Evolutionary conservation across 2,329 filamentous ascomycete species (phyloP).

Genomic region (Diaporthe citri): DNA sequence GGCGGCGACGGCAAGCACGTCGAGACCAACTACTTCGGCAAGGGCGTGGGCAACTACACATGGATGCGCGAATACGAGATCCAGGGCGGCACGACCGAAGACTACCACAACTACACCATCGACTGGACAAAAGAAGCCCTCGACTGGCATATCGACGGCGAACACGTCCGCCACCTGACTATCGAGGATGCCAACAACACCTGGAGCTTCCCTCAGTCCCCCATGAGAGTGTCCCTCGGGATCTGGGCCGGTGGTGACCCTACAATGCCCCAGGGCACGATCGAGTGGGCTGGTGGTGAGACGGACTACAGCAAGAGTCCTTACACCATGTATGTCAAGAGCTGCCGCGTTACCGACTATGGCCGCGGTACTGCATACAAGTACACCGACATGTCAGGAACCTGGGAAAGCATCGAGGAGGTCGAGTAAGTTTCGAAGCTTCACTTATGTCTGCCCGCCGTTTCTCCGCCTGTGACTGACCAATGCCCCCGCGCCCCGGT

Average conservation of each 20-base stretch:
- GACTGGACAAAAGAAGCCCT: slow-evolving; percentile 77
- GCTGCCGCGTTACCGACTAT: slow-evolving; percentile 66
- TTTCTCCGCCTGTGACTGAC: not conserved
- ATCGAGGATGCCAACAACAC: slow-evolving; percentile 72
- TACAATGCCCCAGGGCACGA: slow-evolving; percentile 65
- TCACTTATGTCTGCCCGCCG: not conserved
- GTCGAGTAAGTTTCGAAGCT: slow-evolving; percentile 57
- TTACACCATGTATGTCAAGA: slow-evolving; percentile 81
- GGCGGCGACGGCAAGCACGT: slow-evolving; percentile 74
- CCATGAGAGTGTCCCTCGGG: slow-evolving; percentile 77
- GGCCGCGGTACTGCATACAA: slow-evolving; percentile 74
- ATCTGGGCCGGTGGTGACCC: slow-evolving; percentile 75
- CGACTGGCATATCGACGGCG: slow-evolving; percentile 78
- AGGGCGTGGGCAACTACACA: slow-evolving; percentile 74
- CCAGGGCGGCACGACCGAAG: slow-evolving; percentile 66
- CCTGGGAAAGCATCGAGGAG: slow-evolving; percentile 73
- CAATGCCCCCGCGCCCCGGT: not conserved
- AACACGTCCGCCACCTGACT: slow-evolving; percentile 72
- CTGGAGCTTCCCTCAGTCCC: slow-evolving; percentile 79
- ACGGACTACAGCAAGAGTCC: slow-evolving; percentile 76
- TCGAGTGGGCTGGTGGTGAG: slow-evolving; percentile 77
- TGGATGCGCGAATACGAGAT: slow-evolving; percentile 72
- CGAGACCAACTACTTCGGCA: slow-evolving; percentile 84
- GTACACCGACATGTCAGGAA: slow-evolving; percentile 72
- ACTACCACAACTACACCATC: slow-evolving; percentile 82